These are phyloP conservation scores for Cladosporium oxysporum DNA, from an alignment of 2,329 filamentous ascomycete genomes.

Conservation along the genomic window DNA sequence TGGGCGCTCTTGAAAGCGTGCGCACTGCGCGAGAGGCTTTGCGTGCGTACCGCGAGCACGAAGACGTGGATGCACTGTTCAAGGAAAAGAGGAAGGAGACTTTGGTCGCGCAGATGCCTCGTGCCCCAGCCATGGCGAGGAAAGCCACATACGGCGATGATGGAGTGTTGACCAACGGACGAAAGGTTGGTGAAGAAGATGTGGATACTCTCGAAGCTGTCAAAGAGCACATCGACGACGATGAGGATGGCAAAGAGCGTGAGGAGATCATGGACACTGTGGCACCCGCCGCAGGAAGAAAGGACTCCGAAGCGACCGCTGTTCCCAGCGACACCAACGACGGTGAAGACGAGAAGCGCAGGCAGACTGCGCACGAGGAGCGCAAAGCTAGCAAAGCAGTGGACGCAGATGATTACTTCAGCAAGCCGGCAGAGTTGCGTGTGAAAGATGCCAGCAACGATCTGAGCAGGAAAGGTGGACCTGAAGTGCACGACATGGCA, in stretches of 20 bases:
- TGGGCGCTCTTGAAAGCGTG: constrained; percentile 38
- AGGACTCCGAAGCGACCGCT: constrained; percentile 17
- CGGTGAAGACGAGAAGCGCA: constrained; percentile 5
- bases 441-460: background rate
- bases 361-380: constrained; percentile 5
- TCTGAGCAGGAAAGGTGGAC: background rate
- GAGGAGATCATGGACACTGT: background rate
- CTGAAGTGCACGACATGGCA: constrained; percentile 14
- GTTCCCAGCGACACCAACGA: constrained; percentile 18
- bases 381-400: background rate
- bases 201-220: constrained; percentile 4
- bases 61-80: constrained; percentile 35
- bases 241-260: background rate
- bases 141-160: constrained; percentile 19
- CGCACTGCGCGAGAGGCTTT: constrained; percentile 34
- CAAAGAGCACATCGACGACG: background rate
- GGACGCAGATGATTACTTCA: constrained; percentile 11
- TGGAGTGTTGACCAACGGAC: constrained; percentile 24
- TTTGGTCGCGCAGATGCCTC: constrained; percentile 30
- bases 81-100: constrained; percentile 31
- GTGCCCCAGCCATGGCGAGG: constrained; percentile 33
- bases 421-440: background rate
- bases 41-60: constrained; percentile 29
- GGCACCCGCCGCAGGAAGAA: constrained; percentile 1
- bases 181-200: constrained; percentile 23